Base-by-base conservation (phyloP, 2,329 filamentous ascomycete genomes). In the Periconia macrospinosa region DNA sequence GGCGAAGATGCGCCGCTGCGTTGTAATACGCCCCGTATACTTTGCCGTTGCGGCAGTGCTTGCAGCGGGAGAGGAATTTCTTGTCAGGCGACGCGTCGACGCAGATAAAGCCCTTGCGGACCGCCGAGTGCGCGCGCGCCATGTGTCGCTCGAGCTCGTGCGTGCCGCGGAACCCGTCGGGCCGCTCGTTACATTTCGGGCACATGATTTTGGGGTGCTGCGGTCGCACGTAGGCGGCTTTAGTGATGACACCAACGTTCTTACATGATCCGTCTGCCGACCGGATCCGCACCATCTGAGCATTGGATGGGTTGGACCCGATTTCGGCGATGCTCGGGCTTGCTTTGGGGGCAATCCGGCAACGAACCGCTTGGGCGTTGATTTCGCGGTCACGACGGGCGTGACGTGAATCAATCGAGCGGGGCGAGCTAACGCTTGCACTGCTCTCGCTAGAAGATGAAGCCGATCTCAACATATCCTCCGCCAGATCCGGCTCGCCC, bases 1-100 rank as follows among this genome's bases (percentile, higher is more conserved):
- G 86, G 41, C 92, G 84, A 9, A 97, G 82, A 70, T 97, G 93
- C 0, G 92, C 93, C 0, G 92, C 92, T 0, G 92, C 93, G 66
- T 97, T 97, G 76, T 97, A 97, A 76, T 97, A 94, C 15, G 90
- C 90, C 3, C 89, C 89, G 64, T 97, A 97, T 54, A 84, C 83
- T 78, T 96, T 97, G 51, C 82, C 77, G 43, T 82, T 82, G 46
- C 81, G 83, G 73, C 93, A 97, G 45, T 89, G 84, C 74, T 96
- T 96, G 83, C 92, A 97, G 61, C 89, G 88, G 47, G 80, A 79
- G 33, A 97, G 82, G 41, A 92, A 87, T 75, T 83, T 76, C 82
- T 81, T 73, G 76, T 85, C 70, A 62, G 80, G 63, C 72, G 83
- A 76, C 20, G 81, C 81, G 57, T 88, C 85, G 40, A 84, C 77